Percentiles rank a stretch among this genome's conserved stretches.
Evolutionary conservation across 1,284 basidiomycete genomes (phyloP).

Genomic region (Fomitopsis schrenkii): DNA sequence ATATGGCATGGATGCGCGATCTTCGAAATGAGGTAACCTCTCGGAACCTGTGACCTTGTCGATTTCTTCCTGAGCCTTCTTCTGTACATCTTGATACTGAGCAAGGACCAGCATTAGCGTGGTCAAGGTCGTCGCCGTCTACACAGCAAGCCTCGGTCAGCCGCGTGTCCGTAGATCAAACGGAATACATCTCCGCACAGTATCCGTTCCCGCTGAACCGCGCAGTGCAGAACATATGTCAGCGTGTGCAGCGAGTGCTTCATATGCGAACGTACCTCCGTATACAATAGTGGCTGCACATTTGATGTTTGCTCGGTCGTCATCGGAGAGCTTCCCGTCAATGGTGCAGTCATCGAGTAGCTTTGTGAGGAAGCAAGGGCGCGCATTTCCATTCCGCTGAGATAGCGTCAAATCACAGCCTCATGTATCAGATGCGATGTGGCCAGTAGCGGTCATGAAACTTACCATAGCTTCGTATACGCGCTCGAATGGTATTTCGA

Average conservation of each 20-base stretch:
- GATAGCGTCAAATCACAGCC: too few species aligned
- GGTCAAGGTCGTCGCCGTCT: neutral
- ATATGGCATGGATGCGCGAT: neutral
- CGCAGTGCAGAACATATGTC: too few species aligned
- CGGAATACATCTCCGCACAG: constrained; percentile 7
- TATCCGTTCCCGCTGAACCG: constrained; percentile 19
- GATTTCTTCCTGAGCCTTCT: neutral
- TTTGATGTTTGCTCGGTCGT: neutral
- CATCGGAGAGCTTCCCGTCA: neutral
- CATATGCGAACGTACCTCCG: neutral
- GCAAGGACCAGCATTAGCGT: too few species aligned
- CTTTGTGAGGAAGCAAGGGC: neutral
- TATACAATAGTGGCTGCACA: neutral
- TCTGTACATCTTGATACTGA: neutral
- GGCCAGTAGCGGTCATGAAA: neutral
- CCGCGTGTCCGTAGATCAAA: neutral
- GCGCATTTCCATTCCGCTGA: too few species aligned
- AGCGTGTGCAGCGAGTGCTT: too few species aligned
- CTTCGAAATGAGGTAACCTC: neutral
- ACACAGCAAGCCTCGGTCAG: neutral
- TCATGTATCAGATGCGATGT: neutral
- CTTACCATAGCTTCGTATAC: neutral
- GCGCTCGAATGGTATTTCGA: neutral
- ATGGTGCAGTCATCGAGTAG: too few species aligned
- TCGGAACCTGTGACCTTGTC: neutral